A percentile compares a stretch with the other conserved stretches of the same genome.
These are phyloP conservation scores for Dendrobium chrysotoxum DNA, from an alignment of 106 monocot species.

Conservation along the genomic window DNA sequence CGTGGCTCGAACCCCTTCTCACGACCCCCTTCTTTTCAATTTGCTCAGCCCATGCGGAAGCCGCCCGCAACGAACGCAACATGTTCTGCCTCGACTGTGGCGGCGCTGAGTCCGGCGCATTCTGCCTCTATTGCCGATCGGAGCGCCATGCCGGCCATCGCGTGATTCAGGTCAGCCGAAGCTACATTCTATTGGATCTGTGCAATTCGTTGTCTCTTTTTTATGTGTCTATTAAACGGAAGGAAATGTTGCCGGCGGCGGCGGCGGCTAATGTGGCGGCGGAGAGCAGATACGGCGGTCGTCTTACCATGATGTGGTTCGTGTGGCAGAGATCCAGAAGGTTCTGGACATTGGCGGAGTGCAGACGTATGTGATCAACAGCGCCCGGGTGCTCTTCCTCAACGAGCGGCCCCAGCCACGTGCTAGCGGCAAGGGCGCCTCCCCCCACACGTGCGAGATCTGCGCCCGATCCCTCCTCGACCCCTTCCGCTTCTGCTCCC, in stretches of 20 bases:
- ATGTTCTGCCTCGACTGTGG: conserved; percentile 15
- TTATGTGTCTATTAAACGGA: conserved; percentile 2
- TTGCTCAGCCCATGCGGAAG: conserved; percentile 7
- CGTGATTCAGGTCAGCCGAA: conserved; percentile 57
- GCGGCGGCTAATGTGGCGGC: conserved; percentile 45
- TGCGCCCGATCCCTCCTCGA: conserved; percentile 71
- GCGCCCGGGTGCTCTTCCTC: conserved; percentile 75
- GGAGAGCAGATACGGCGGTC: conserved; percentile 79
- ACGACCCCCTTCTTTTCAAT: conserved; percentile 8
- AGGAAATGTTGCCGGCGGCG: conserved; percentile 9
- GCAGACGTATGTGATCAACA: conserved; percentile 97
- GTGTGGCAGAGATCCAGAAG: conserved; percentile 63
- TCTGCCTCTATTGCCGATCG: conserved; percentile 67
- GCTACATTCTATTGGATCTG: neutral
- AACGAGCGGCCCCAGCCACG: conserved; percentile 85
- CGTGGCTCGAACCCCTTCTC: conserved; percentile 10
- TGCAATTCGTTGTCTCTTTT: conserved; percentile 4
- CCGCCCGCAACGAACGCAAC: conserved; percentile 14
- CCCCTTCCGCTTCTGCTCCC: conserved; percentile 72
- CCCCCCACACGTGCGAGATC: conserved; percentile 66
- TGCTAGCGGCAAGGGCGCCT: conserved; percentile 16
- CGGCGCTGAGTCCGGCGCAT: conserved; percentile 15
- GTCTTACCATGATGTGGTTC: conserved; percentile 85
- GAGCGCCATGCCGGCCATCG: conserved; percentile 51
- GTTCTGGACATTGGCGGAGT: conserved; percentile 60